Conservation (phyloP, 768 basidiomycete species). For the Kwoniella pini region DNA sequence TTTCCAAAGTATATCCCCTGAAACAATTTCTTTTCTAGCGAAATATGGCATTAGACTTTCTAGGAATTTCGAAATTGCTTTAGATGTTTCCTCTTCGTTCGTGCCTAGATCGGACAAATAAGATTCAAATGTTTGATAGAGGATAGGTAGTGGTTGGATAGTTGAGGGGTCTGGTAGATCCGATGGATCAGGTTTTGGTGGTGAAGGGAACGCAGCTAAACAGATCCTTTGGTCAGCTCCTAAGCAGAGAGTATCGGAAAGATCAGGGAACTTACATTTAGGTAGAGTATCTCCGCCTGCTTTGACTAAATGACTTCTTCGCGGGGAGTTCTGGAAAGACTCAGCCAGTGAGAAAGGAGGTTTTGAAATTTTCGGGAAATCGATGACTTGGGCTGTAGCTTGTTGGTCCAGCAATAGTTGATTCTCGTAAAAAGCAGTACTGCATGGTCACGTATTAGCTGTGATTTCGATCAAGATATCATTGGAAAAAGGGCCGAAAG, state of each 20-base stretch:
- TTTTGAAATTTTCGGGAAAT: slow-evolving; percentile 48
- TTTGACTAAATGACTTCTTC: slow-evolving; percentile 67
- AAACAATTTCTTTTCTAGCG: slow-evolving; percentile 62
- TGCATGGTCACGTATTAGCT: slow-evolving; percentile 38
- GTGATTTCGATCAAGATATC: not conserved
- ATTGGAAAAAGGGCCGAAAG: too few relatives aligned
- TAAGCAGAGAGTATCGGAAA: not conserved
- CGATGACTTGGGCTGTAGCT: slow-evolving; percentile 23
- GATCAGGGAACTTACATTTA: slow-evolving; percentile 19
- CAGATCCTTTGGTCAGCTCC: too few relatives aligned
- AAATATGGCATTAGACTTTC: slow-evolving; percentile 71
- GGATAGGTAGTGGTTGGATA: slow-evolving; percentile 71
- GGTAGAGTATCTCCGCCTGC: slow-evolving; percentile 66
- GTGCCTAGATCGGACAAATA: slow-evolving; percentile 59
- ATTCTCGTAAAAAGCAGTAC: slow-evolving; percentile 54
- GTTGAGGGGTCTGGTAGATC: slow-evolving; percentile 8
- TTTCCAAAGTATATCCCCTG: slow-evolving; percentile 69
- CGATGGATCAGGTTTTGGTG: slow-evolving; percentile 5
- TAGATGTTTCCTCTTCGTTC: slow-evolving; percentile 7
- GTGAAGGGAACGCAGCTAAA: slow-evolving; percentile 11
- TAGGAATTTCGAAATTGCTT: slow-evolving; percentile 57
- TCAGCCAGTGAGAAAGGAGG: slow-evolving; percentile 59
- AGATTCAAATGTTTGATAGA: slow-evolving; percentile 76
- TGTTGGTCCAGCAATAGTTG: slow-evolving; percentile 22
- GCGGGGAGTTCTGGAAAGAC: slow-evolving; percentile 65